Evolutionary conservation across 176 grass and related monocot species (phyloP).

Genomic region (Bonia amplexicaulis): DNA sequence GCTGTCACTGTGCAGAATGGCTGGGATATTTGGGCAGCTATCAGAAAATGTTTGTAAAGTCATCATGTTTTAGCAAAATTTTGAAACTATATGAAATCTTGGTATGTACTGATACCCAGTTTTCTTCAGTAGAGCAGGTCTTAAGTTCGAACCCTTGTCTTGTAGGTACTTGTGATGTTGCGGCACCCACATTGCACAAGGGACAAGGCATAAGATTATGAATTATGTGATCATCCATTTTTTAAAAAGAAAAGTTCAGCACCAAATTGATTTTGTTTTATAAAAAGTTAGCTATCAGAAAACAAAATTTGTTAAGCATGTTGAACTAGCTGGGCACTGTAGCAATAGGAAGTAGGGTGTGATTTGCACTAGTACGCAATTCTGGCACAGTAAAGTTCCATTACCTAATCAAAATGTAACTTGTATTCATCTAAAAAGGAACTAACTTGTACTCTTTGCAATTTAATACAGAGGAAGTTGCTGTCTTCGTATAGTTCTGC

Average conservation of each 20-base stretch:
- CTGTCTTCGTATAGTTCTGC: conserved; percentile 45
- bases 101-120: conserved; percentile 23
- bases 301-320: neutral
- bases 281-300: neutral
- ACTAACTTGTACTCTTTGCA: conserved; percentile 21
- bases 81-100: conserved; percentile 29
- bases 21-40: conserved; percentile 12
- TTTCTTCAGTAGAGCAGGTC: neutral
- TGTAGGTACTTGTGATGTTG: neutral
- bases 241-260: neutral
- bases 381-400: neutral
- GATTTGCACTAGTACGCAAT: conserved; percentile 4
- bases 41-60: conserved; percentile 17
- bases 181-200: neutral
- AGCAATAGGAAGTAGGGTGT: neutral
- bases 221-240: neutral
- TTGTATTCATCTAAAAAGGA: conserved; percentile 8
- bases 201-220: neutral
- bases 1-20: conserved; percentile 22
- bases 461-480: conserved; percentile 68
- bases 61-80: conserved; percentile 23
- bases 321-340: neutral
- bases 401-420: neutral
- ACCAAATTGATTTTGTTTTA: neutral
- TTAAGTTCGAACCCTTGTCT: neutral